Evolutionary conservation across 2,329 filamentous ascomycete species (phyloP).

Genomic region (Bertia moriformis): DNA sequence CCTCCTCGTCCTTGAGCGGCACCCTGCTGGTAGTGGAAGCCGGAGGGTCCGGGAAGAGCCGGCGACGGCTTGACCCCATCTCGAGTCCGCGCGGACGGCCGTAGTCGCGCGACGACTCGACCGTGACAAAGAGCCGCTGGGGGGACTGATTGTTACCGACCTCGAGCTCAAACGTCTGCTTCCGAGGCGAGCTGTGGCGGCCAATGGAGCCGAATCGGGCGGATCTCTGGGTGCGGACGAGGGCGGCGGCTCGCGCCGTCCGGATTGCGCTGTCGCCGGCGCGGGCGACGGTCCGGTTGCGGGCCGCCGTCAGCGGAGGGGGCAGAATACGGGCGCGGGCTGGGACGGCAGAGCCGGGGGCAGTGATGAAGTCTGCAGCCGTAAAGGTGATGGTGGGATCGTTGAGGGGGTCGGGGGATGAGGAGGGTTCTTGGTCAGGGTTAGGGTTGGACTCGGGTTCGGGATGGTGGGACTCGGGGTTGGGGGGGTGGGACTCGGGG

Average conservation of each 20-base stretch:
- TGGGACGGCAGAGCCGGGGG: not conserved
- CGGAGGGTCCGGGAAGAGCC: not conserved
- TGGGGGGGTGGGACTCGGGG: too few species aligned
- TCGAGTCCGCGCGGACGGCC: slow-evolving; percentile 6
- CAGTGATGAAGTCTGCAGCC: too few species aligned
- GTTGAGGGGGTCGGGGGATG: slow-evolving; percentile 32
- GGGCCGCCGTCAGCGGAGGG: too few species aligned
- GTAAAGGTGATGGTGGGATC: slow-evolving; percentile 15
- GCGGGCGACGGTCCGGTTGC: not conserved
- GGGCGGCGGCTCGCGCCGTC: slow-evolving; percentile 29
- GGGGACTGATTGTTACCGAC: slow-evolving; percentile 33
- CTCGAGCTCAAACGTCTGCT: slow-evolving; percentile 41
- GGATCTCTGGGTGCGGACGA: slow-evolving; percentile 11
- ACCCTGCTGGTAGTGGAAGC: slow-evolving; percentile 32
- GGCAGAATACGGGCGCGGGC: too few species aligned
- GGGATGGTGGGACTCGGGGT: too few species aligned
- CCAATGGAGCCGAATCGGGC: not conserved
- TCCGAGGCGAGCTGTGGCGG: slow-evolving; percentile 28
- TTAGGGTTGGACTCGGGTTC: too few species aligned
- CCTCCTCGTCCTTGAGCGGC: slow-evolving; percentile 28
- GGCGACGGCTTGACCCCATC: not conserved
- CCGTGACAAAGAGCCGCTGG: slow-evolving; percentile 37
- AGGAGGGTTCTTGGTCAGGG: slow-evolving; percentile 12
- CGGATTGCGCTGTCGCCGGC: too few species aligned
- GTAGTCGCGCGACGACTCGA: slow-evolving; percentile 28